phyloP scores from a whole-genome alignment of 2,329 filamentous ascomycete genomes.

The Exophiala mesophila region DNA sequence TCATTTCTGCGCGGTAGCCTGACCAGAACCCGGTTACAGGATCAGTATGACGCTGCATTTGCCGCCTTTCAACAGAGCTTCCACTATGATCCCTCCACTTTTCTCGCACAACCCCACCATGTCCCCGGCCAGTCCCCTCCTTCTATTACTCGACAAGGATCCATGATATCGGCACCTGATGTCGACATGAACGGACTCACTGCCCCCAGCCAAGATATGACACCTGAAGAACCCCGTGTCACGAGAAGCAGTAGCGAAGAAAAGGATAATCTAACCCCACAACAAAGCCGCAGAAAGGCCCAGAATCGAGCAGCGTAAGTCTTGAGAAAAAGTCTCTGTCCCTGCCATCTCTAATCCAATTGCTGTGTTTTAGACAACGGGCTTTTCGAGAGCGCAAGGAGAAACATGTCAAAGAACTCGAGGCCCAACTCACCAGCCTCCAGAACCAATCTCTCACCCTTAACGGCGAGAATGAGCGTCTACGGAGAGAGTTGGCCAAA shows the following conservation, averaged over 20 bases:
- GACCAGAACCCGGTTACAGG: conserved; percentile 21
- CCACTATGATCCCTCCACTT: conserved; percentile 33
- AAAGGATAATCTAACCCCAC: conserved; percentile 50
- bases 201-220: conserved; percentile 27
- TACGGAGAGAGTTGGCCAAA: conserved; percentile 78
- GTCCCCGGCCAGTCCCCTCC: conserved; percentile 23
- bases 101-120: conserved; percentile 28
- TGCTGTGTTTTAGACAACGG: conserved; percentile 61
- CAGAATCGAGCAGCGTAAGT: conserved; percentile 70
- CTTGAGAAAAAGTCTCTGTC: too few relatives aligned
- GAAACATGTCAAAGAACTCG: conserved; percentile 86
- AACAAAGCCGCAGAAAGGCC: conserved; percentile 60
- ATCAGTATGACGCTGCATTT: conserved; percentile 36
- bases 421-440: conserved; percentile 73
- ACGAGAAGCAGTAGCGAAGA: conserved; percentile 48
- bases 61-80: conserved; percentile 37
- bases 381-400: conserved; percentile 96
- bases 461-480: conserved; percentile 75
- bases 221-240: conserved; percentile 29
- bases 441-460: conserved; percentile 69
- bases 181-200: conserved; percentile 29
- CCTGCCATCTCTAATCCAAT: neutral
- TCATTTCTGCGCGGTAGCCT: conserved; percentile 19
- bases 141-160: conserved; percentile 34
- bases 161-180: conserved; percentile 28